Evolutionary conservation across 768 basidiomycete species (phyloP).

Genomic region (Phaeotremella fagi): DNA sequence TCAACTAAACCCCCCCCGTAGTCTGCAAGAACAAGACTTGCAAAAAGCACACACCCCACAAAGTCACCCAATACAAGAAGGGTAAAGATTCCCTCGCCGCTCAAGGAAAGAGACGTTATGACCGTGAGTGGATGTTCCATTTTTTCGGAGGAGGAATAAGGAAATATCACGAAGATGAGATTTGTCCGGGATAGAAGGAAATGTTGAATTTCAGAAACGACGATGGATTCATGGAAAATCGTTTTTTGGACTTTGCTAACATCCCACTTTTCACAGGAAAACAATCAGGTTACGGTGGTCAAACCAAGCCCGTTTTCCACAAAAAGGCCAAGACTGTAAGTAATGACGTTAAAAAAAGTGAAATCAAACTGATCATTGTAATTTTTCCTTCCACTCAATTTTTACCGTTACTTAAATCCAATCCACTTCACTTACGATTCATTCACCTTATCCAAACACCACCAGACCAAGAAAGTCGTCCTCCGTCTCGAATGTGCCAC

Average conservation of each 20-base stretch:
- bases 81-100: constrained; percentile 97
- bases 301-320: constrained; percentile 99
- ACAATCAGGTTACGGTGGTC: constrained; percentile 82
- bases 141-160: background rate
- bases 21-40: constrained; percentile 21
- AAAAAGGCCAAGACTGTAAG: constrained; percentile 70
- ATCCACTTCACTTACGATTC: background rate
- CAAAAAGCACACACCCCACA: constrained; percentile 70
- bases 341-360: constrained; percentile 2
- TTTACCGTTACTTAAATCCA: background rate
- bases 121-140: constrained; percentile 70
- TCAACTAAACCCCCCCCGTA: background rate
- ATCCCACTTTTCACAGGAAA: constrained; percentile 30
- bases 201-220: background rate
- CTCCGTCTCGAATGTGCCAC: constrained; percentile 93
- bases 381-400: background rate
- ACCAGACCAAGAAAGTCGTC: constrained; percentile 92
- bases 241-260: background rate
- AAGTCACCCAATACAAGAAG: constrained; percentile 99
- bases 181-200: too few relatives aligned
- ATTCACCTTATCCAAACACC: background rate
- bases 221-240: background rate
- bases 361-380: background rate
- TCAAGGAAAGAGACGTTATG: constrained; percentile 99
- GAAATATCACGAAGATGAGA: background rate